phyloP scores from a whole-genome alignment of 73 alveolate genomes.

The Paramecium pentaurelia region DNA sequence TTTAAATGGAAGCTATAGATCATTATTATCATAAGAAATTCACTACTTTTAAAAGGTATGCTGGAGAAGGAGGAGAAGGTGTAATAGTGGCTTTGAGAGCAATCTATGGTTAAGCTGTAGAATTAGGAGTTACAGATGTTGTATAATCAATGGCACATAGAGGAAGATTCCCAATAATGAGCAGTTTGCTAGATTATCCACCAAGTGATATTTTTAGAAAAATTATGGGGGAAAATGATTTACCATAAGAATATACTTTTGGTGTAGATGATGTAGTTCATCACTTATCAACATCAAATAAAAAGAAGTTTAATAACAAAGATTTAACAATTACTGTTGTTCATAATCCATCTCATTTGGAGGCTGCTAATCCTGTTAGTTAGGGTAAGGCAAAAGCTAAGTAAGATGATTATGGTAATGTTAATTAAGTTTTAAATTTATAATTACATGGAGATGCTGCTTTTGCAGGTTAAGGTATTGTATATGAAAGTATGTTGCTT shows the following conservation, averaged over 20 bases:
- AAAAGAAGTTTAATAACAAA: conserved; percentile 51
- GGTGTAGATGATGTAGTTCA: conserved; percentile 78
- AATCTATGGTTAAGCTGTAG: conserved; percentile 56
- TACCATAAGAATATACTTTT: conserved; percentile 69
- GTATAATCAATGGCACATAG: conserved; percentile 85
- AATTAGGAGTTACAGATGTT: conserved; percentile 60
- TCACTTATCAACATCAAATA: conserved; percentile 72
- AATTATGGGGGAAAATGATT: conserved; percentile 73
- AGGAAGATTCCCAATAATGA: conserved; percentile 74
- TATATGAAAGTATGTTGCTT: conserved; percentile 76
- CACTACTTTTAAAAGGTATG: conserved; percentile 74
- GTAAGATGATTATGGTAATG: conserved; percentile 69
- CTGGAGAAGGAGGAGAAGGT: conserved; percentile 88
- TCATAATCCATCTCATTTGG: conserved; percentile 89
- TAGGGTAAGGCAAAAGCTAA: conserved; percentile 87
- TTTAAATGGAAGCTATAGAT: conserved; percentile 76
- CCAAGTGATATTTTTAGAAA: conserved; percentile 70
- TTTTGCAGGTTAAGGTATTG: conserved; percentile 90
- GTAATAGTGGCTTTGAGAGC: conserved; percentile 68
- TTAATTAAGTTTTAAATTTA: conserved; percentile 63
- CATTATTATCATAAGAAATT: conserved; percentile 72
- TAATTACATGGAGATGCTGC: conserved; percentile 95
- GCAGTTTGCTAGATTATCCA: conserved; percentile 69
- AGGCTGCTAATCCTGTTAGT: conserved; percentile 76
- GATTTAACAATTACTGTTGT: conserved; percentile 74